Percentiles rank a stretch among this genome's conserved stretches.
Evolutionary conservation across 768 basidiomycete species (phyloP).

Genomic region (Lanmaoa pseudosensibilis): DNA sequence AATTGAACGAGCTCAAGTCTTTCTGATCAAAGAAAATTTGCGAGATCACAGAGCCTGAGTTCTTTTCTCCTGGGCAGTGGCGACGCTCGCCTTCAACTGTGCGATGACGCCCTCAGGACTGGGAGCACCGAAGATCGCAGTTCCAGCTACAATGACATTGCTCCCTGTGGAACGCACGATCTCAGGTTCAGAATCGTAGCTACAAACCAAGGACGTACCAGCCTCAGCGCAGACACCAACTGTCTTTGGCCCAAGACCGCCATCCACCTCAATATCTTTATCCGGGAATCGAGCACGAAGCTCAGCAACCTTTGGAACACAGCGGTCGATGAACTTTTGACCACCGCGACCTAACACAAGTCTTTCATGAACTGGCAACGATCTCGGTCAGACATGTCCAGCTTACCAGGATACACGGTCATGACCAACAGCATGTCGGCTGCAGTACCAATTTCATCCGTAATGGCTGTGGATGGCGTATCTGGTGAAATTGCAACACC

Average conservation of each 20-base stretch:
- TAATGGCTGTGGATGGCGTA: constrained; percentile 85
- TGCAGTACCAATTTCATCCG: constrained; percentile 75
- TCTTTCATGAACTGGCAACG: neutral
- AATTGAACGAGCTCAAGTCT: neutral
- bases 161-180: constrained; percentile 59
- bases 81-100: constrained; percentile 66
- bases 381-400: neutral
- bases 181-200: neutral
- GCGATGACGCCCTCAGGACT: constrained; percentile 78
- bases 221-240: constrained; percentile 86
- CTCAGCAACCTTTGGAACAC: constrained; percentile 90
- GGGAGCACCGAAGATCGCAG: constrained; percentile 86
- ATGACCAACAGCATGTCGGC: constrained; percentile 97
- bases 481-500: constrained; percentile 97
- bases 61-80: constrained; percentile 59
- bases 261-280: constrained; percentile 98
- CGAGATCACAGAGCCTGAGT: constrained; percentile 14
- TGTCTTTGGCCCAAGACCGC: constrained; percentile 92
- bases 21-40: neutral
- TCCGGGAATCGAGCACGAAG: constrained; percentile 87
- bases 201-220: constrained; percentile 45
- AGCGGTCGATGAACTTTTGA: constrained; percentile 93
- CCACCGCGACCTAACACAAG: constrained; percentile 73
- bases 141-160: constrained; percentile 98
- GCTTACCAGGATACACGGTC: constrained; percentile 90